Base-by-base conservation (phyloP, 306 rosid species). In the Sechiopsis laciniata region DNA sequence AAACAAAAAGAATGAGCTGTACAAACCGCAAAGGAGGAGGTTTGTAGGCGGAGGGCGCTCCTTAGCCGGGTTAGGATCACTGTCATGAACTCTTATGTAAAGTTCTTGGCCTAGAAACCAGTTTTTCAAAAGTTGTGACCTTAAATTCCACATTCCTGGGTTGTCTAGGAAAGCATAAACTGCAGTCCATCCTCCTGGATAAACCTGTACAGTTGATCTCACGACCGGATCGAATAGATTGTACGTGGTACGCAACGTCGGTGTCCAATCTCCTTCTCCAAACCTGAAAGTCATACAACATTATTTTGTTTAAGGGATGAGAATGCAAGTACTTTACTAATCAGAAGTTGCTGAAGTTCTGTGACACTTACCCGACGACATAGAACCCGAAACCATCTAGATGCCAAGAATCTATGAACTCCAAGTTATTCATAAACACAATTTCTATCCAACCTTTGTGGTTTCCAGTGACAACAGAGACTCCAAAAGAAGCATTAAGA, bases 131-230 rank as follows among this genome's bases (percentile, higher is more conserved):
- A 79, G 78, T 62, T 90, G 93, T 69, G 98, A 90, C 71, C 96
- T 88, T 65, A 92, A 72, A 67, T 90, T 90, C 96, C 96, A 93
- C 88, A 88, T 93, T 81, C 97, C 91, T 0, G 94, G 93, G 73
- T 90, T 90, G 78, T 93, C 97, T 22, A 92, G 90, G 77, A 76
- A 88, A 75, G 87, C 89, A 80, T 90, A 93, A 48, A 90, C 89
- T 42, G 89, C 94, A 71, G 82, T 88, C 97, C 98, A 93, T 60
- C 86, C 85, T 79, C 73, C 71, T 3, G 77, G 83, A 59, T 77
- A 77, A 37, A 82, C 84, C 78, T 84, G 88, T 59, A 82, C 84
- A 0, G 86, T 85, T 42, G 84, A 82, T 8, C 88, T 70, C 66
- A 80, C 88, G 0, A 80, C 81, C 5, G 88, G 84, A 62, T 85